Evolutionary conservation across 1,284 basidiomycete genomes (phyloP).

Genomic region (Malassezia psittaci): DNA sequence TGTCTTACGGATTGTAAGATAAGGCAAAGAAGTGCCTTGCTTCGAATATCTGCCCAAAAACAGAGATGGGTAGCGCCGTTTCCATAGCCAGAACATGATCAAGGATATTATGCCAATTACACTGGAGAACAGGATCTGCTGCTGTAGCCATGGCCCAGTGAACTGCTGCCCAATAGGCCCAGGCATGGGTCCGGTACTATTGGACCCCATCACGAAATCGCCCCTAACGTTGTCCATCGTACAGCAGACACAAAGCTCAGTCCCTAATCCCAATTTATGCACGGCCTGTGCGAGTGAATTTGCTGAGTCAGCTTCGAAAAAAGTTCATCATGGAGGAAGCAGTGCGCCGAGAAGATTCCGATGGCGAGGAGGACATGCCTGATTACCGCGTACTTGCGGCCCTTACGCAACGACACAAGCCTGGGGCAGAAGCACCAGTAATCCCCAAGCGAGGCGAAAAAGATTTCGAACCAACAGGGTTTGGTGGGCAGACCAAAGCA

Average conservation of each 20-base stretch:
- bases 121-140: conserved; percentile 70
- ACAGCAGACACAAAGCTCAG: background rate
- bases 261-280: background rate
- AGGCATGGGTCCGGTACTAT: conserved; percentile 7
- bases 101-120: conserved; percentile 70
- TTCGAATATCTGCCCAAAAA: conserved; percentile 73
- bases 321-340: conserved; percentile 10
- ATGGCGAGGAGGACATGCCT: conserved; percentile 18
- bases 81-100: conserved; percentile 73
- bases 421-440: conserved; percentile 2
- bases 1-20: conserved; percentile 61
- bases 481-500: conserved; percentile 60
- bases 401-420: conserved; percentile 4
- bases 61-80: conserved; percentile 80
- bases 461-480: conserved; percentile 64
- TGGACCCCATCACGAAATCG: background rate
- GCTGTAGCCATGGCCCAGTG: conserved; percentile 76
- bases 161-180: conserved; percentile 17
- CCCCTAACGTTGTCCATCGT: background rate
- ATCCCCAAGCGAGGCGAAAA: conserved; percentile 45
- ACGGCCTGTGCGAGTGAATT: background rate
- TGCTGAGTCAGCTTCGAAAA: conserved; percentile 3
- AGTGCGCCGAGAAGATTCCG: conserved; percentile 2
- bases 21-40: conserved; percentile 84
- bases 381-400: conserved; percentile 16